Base-by-base conservation (phyloP, 2,329 filamentous ascomycete species). In the Cryphonectria parasitica region DNA sequence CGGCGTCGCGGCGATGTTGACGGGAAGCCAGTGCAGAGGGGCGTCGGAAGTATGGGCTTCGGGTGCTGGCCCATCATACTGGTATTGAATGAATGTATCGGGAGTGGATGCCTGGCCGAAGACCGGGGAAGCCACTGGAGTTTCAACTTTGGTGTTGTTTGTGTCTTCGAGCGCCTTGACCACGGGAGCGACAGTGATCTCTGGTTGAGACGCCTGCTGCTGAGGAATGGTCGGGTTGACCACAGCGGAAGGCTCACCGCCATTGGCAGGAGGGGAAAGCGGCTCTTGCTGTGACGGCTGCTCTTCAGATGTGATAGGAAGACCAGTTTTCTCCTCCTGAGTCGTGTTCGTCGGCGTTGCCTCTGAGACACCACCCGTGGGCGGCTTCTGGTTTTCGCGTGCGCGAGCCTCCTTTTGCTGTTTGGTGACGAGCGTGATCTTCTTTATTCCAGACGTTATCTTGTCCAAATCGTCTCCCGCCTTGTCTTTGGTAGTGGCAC, bases 341-440 rank as follows among this genome's bases (percentile, higher is more conserved):
- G 54, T 28, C 17, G 17, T 28, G 15, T 68, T n/a, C 31, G 67
- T 63, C 25, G 28, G 25, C 31, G 64, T 58, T 7, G 64, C 41
- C 25, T 67, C 52, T 22, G 72, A 69, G 65, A 74, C 70, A 36
- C 84, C 84, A 39, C 75, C 70, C 28, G 82, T 83, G 1, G 85
- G 87, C 66, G 85, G 87, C 65, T 89, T 87, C 74, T 83, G 85
- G 74, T 89, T 63, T 22, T 73, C 71, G 54, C 75, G 70, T 34
- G 84, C 84, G 36, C 82, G 84, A 1, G 86, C 87, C 65, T 89
- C 88, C 74, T 84, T 86, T 75, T 89, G 86, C 54, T 87, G 83
- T 71, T 89, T 84, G 1, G 87, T 89, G 54, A 90, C 82, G 34
- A 90, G 77, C 76, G 87, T 89, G 70, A 91, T 87, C 77, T 86